Base-by-base conservation (phyloP, 352 stramenopile species). In the Pythium guiyangense region DNA sequence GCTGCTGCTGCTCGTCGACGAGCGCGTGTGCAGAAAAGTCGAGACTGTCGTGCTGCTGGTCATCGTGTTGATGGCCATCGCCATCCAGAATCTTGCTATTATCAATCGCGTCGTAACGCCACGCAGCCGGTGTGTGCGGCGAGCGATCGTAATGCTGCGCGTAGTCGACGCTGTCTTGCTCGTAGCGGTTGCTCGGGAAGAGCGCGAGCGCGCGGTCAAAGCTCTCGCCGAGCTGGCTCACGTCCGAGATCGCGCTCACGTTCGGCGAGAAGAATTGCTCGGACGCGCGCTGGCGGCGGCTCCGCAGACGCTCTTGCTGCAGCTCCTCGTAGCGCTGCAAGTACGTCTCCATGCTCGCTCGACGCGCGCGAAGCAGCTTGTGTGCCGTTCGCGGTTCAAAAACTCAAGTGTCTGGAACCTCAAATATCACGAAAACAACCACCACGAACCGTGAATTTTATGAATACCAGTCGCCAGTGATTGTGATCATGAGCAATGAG, bases 311-410 rank as follows among this genome's bases (percentile, higher is more conserved):
- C 64, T 84, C 69, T 29, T 58, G 53, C 64, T 82, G 77, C 69
- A 82, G 67, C 39, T 70, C 58, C 50, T 86, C 65, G 63, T 79
- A 86, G 35, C 69, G 69, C 60, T 71, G 60, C 37, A 80, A 56
- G 57, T 86, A 86, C 50, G 71, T 62, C 64, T 66, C 50, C 62
- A 84, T 73, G 35, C 55, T 60, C 31, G 22, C 43, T 52, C 53
- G 26, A 17, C 22, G 42, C 40, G 29, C 26, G 40, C 27, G 42
- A 26, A 43, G 15, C 2, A 6, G 20, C 49, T 48, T 51, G 31
- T 51, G 22, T 51, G 26, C 27, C 34, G 14, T 52, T 44, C 9
- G 53, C 53, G 49, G 43, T 59, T 59, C 53, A 59, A 58, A 58
- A 11, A 25, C 27, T 35, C 10, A 35, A 40, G 39, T 40, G 3